phyloP scores from a whole-genome alignment of 1,139 yeast genomes.

The Suhomyces wounanorum region DNA sequence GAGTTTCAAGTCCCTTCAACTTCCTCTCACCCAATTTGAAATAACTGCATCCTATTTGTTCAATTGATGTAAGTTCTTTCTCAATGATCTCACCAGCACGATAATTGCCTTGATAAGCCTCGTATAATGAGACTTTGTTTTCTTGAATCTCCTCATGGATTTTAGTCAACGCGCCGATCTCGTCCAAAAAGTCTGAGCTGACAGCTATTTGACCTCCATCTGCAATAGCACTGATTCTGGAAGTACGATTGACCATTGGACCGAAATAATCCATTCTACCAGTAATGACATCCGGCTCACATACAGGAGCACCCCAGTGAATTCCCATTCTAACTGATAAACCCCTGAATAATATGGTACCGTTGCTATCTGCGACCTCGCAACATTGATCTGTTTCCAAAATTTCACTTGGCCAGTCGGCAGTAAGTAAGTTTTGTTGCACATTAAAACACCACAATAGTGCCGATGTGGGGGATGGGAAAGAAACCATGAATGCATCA shows the following conservation, averaged over 20 bases:
- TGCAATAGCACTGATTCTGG: slow-evolving; percentile 91
- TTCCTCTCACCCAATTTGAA: slow-evolving; percentile 82
- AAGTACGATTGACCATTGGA: slow-evolving; percentile 95
- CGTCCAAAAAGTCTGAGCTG: slow-evolving; percentile 77
- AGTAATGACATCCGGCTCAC: slow-evolving; percentile 92
- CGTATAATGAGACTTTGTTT: slow-evolving; percentile 42
- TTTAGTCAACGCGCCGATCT: slow-evolving; percentile 59
- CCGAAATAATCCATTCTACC: slow-evolving; percentile 98
- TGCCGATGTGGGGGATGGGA: slow-evolving; percentile 90
- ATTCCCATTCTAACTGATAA: slow-evolving; percentile 96
- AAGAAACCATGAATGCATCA: slow-evolving; percentile 98
- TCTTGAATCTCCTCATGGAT: slow-evolving; percentile 51
- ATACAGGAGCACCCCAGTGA: slow-evolving; percentile 97
- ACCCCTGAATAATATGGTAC: slow-evolving; percentile 74
- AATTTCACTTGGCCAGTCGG: slow-evolving; percentile 97
- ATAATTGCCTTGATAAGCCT: slow-evolving; percentile 65
- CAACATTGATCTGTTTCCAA: slow-evolving; percentile 84
- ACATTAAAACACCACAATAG: slow-evolving; percentile 93
- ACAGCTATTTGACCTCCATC: slow-evolving; percentile 97
- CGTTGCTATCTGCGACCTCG: slow-evolving; percentile 69
- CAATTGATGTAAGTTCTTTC: slow-evolving; percentile 64
- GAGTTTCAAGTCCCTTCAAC: slow-evolving; percentile 91
- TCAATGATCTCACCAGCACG: slow-evolving; percentile 66
- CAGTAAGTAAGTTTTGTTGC: slow-evolving; percentile 75
- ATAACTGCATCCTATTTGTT: slow-evolving; percentile 69